phyloP scores from a whole-genome alignment of 2,329 filamentous ascomycete genomes.

The Biscogniauxia mediterranea region DNA sequence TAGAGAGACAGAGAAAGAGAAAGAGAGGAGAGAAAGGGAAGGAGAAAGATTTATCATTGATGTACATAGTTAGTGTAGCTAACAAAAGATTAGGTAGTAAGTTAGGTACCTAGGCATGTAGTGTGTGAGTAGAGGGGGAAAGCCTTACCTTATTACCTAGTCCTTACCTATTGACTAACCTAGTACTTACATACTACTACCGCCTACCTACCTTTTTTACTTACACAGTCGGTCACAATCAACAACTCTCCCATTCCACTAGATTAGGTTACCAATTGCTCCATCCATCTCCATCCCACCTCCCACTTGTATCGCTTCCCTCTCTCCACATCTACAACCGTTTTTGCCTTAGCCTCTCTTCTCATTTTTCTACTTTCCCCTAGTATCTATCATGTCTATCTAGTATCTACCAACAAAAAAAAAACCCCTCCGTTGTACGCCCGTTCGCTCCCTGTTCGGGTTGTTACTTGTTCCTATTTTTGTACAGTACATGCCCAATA shows the following conservation, averaged over 20 bases:
- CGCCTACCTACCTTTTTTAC: too few relatives aligned
- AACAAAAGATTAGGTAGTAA: too few relatives aligned
- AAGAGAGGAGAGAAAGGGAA: constrained; percentile 8
- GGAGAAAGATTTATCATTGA: not conserved
- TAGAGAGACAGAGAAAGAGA: constrained; percentile 19
- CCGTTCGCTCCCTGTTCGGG: constrained; percentile 13
- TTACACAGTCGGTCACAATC: too few relatives aligned
- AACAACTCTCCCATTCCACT: too few relatives aligned
- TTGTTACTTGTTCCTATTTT: constrained; percentile 9
- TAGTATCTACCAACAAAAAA: too few relatives aligned
- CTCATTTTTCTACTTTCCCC: constrained; percentile 11
- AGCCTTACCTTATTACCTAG: too few relatives aligned
- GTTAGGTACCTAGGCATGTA: too few relatives aligned
- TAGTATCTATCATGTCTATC: not conserved
- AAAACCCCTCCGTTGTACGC: not conserved
- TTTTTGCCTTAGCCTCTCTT: constrained; percentile 17
- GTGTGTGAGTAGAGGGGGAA: too few relatives aligned
- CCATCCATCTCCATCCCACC: constrained; percentile 23
- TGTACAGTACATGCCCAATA: constrained; percentile 5
- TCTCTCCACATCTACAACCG: constrained; percentile 11
- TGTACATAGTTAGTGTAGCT: too few relatives aligned
- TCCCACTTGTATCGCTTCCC: constrained; percentile 8
- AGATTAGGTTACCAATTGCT: too few relatives aligned
- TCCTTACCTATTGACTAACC: too few relatives aligned
- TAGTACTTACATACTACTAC: too few relatives aligned